Evolutionary conservation across 805 yeast species (phyloP).

Genomic region (Candida andamanensis): DNA sequence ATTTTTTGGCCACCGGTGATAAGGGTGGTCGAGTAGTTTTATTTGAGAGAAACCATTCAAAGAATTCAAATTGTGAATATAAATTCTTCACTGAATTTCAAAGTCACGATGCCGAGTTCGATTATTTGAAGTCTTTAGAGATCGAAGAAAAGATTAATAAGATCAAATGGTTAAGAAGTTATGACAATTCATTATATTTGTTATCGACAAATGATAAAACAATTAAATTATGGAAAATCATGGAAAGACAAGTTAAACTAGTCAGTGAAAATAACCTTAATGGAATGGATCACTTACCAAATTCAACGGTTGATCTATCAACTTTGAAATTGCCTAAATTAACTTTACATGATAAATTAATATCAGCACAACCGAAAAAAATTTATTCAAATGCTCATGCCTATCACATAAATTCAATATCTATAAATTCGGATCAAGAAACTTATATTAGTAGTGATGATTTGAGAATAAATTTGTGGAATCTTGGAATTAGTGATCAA

Average conservation of each 20-base stretch:
- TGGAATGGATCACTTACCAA: slow-evolving; percentile 24
- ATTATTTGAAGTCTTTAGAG: slow-evolving; percentile 89
- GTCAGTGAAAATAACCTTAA: slow-evolving; percentile 83
- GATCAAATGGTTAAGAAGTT: slow-evolving; percentile 90
- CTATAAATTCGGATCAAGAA: slow-evolving; percentile 93
- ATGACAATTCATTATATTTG: slow-evolving; percentile 84
- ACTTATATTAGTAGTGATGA: slow-evolving; percentile 92
- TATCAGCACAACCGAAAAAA: slow-evolving; percentile 90
- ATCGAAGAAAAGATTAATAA: slow-evolving; percentile 98
- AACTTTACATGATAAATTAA: slow-evolving; percentile 90
- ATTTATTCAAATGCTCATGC: slow-evolving; percentile 96
- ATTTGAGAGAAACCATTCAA: slow-evolving; percentile 79
- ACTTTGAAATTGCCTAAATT: slow-evolving; percentile 74
- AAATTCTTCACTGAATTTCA: slow-evolving; percentile 95
- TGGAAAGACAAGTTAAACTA: slow-evolving; percentile 85
- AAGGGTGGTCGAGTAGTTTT: slow-evolving; percentile 96
- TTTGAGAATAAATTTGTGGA: slow-evolving; percentile 93
- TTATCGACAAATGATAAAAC: slow-evolving; percentile 95
- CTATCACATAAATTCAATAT: slow-evolving; percentile 93
- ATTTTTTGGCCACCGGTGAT: slow-evolving; percentile 96
- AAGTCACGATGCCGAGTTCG: slow-evolving; percentile 97
- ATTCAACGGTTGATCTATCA: slow-evolving; percentile 13
- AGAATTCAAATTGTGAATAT: slow-evolving; percentile 73
- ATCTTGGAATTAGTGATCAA: slow-evolving; percentile 88
- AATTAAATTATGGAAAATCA: slow-evolving; percentile 95